Base-by-base conservation (phyloP, 352 stramenopile species). In the Phytophthora citrophthora region DNA sequence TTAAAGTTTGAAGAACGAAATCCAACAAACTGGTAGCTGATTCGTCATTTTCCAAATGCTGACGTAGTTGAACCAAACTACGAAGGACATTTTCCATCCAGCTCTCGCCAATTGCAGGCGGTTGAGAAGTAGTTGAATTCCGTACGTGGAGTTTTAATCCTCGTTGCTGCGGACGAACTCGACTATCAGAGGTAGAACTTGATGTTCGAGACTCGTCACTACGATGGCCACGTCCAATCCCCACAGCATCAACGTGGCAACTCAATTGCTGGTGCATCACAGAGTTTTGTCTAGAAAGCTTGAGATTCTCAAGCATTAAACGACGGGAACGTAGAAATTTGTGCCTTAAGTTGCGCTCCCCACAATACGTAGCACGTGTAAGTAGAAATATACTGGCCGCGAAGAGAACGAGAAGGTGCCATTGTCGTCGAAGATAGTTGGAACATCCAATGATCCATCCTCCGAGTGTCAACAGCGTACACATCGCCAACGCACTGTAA, bases 71-170 rank as follows among this genome's bases (percentile, higher is more conserved):
- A 24, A 70, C 60, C 8, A 92, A 62, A 27, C 79, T 81, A 41
- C 78, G 79, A 32, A 90, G 77, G 31, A 92, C 79, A 64, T 88
- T 83, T 53, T 89, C 83, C 83, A 92, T 89, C 62, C 73, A 83
- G 52, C 77, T 89, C 38, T 91, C 82, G n/a, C 79, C 82, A 11
- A 85, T 73, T 31, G 60, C 64, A 12, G 57, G 54, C n/a, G 60
- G 41, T n/a, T 70, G 40, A 6, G 29, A 49, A 8, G 27, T 10
- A 6, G 18, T 18, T 43, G 26, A 7, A 41, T 36, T 61, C n/a
- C 51, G 43, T 53, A 36, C 20, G 26, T 41, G 26, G 34, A 45
- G 40, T 18, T 27, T 47, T 8, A 52, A 16, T 7, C 26, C 20
- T 58, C 48, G 44, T 24, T 31, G 45, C 9, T 62, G 51, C 11